Evolutionary conservation across 202 grass and related monocot species (phyloP).

Genomic region (Brachypodium distachyon): DNA sequence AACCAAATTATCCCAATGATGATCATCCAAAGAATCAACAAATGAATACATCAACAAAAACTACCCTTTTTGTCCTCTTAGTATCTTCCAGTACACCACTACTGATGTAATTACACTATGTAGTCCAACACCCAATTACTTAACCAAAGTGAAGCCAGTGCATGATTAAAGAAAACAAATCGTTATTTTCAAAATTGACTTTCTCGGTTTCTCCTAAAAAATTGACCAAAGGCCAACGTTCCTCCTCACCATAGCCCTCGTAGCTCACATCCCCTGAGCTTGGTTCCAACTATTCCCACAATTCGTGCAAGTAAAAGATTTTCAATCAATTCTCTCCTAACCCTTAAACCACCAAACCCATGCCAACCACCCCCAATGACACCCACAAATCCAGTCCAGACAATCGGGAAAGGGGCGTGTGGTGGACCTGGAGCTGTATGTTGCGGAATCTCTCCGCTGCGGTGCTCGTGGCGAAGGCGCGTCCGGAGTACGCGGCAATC

Average conservation of each 20-base stretch:
- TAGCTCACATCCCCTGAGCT: not conserved
- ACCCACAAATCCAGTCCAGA: not conserved
- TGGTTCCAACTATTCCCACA: not conserved
- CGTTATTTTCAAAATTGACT: not conserved
- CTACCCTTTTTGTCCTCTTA: not conserved
- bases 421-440: slow-evolving; percentile 59
- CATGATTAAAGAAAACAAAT: not conserved
- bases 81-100: not conserved
- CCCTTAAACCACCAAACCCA: not conserved
- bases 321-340: not conserved
- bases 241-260: not conserved
- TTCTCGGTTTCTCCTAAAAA: not conserved
- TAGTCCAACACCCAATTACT: not conserved
- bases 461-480: slow-evolving; percentile 38
- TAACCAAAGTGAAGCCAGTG: not conserved
- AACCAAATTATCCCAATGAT: not conserved
- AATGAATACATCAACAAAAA: not conserved
- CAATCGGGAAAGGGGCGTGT: not conserved
- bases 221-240: not conserved
- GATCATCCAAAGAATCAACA: not conserved
- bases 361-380: not conserved
- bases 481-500: slow-evolving; percentile 32
- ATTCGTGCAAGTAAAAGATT: not conserved
- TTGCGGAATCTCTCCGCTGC: slow-evolving; percentile 63
- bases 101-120: not conserved